Conservation (phyloP, 129 eudicot species). For the Ambrosia trifida region DNA sequence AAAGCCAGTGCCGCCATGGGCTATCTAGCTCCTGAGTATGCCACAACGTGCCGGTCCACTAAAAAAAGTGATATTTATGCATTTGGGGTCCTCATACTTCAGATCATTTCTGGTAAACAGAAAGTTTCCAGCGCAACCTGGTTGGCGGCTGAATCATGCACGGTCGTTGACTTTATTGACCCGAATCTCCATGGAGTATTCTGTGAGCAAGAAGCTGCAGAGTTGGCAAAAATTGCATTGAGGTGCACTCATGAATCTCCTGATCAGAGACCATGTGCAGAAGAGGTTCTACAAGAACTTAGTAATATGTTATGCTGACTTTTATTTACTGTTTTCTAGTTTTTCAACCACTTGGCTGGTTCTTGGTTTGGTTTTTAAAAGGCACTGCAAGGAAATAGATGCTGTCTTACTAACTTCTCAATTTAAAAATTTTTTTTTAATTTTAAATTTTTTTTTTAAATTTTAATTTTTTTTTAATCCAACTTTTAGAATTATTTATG, state of each 20-base stretch:
- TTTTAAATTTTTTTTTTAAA: no score
- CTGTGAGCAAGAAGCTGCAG: conserved; percentile 71
- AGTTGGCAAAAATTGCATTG: conserved; percentile 70
- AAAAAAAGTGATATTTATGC: conserved; percentile 86
- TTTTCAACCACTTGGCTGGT: conserved; percentile 9
- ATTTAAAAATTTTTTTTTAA: no score
- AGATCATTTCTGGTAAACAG: conserved; percentile 82
- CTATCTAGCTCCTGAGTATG: conserved; percentile 89
- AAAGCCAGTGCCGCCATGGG: conserved; percentile 99
- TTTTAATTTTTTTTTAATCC: no score
- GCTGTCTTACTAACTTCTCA: conserved; percentile 33
- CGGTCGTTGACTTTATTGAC: conserved; percentile 60
- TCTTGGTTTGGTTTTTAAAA: conserved; percentile 24
- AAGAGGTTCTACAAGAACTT: conserved; percentile 65
- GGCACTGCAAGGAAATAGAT: conserved; percentile 24
- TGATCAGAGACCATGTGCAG: conserved; percentile 77
- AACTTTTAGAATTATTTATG: no score
- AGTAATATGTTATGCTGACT: conserved; percentile 43
- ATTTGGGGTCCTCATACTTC: conserved; percentile 84
- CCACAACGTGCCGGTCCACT: conserved; percentile 81
- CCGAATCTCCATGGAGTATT: conserved; percentile 60
- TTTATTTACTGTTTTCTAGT: conserved; percentile 14
- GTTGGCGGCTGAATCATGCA: conserved; percentile 67
- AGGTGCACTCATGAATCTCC: conserved; percentile 79
- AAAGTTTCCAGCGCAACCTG: conserved; percentile 52